These are phyloP conservation scores for Suillus fuscotomentosus DNA, from an alignment of 768 basidiomycete genomes.

Conservation along the genomic window DNA sequence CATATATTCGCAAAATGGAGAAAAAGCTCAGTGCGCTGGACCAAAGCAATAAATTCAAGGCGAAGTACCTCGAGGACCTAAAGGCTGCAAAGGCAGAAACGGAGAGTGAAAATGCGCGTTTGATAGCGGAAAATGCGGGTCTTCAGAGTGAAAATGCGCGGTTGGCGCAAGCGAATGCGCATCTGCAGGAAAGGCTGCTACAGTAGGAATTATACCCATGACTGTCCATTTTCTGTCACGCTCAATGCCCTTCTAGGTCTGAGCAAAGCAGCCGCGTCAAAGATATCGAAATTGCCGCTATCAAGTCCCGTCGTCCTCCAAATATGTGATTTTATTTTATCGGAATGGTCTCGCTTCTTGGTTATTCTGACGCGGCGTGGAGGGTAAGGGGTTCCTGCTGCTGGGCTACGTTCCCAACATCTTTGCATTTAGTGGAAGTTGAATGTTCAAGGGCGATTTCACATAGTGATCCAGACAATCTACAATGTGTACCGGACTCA, in stretches of 20 bases:
- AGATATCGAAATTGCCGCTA: slow-evolving; percentile 10
- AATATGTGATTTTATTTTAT: not conserved
- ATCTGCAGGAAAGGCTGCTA: slow-evolving; percentile 6
- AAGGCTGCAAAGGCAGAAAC: not conserved
- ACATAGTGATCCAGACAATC: not conserved
- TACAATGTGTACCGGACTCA: not conserved
- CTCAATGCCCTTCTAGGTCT: not conserved
- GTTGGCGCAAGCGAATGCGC: slow-evolving; percentile 15
- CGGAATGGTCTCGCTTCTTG: not conserved
- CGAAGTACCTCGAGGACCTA: slow-evolving; percentile 14
- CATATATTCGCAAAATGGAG: slow-evolving; percentile 39
- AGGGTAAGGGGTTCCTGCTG: not conserved
- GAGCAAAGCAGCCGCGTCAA: slow-evolving; percentile 3
- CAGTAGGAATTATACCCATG: not conserved
- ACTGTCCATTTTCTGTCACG: not conserved
- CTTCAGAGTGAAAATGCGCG: slow-evolving; percentile 14
- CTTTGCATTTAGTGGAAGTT: not conserved
- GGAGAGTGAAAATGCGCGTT: not conserved
- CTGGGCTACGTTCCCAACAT: not conserved
- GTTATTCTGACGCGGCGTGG: not conserved
- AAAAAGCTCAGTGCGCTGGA: slow-evolving; percentile 35
- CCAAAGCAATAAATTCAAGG: slow-evolving; percentile 34
- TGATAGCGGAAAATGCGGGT: slow-evolving; percentile 2
- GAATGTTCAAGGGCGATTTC: not conserved
- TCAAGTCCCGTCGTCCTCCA: slow-evolving; percentile 2